Base-by-base conservation (phyloP, 352 stramenopile species). In the Globisporangium acanthophoron region DNA sequence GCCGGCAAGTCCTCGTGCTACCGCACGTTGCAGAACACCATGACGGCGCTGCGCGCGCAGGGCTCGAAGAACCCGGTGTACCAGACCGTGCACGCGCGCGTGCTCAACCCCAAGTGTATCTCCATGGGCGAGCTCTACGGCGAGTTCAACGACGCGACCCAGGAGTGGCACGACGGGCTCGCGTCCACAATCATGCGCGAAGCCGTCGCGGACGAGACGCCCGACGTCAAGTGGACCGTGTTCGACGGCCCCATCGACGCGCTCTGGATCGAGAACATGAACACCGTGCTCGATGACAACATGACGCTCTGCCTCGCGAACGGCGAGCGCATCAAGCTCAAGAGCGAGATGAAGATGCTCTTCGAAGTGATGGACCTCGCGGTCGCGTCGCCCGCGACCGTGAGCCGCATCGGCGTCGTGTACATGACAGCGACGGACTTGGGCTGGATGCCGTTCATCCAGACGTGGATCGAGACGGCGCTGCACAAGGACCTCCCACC, bases 201-300 rank as follows among this genome's bases (percentile, higher is more conserved):
- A 55, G 81, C 78, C 8, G 85, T 96, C 7, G 73, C 67, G 3
- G 84, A 93, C 39, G 79, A 88, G 44, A 73, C 61, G 0, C 59
- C 64, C 0, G 79, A 94, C 41, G 73, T 78, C 35, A 89, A 87
- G 48, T 98, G 92, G 92, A 97, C 86, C 0, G 84, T 98, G 5
- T 98, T 98, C 39, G 92, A 98, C 59, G 92, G 92, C 2, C 92
- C 92, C 11, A 97, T 98, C 53, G 92, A 98, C 64, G 88, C 92
- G n/a, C 68, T 97, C 8, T 98, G 92, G 92, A 98, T 98, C 44
- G 92, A 98, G 64, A 97, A 98, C 67, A 96, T 98, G 90, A 98
- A 98, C 73, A 98, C 92, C 1, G 92, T 98, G 0, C 64, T 98
- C 6, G 92, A 98, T 60, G 92, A 98, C 69, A 98, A 97, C 65